Evolutionary conservation across 208 protist species (phyloP).

Genomic region (Polymyxa betae): DNA sequence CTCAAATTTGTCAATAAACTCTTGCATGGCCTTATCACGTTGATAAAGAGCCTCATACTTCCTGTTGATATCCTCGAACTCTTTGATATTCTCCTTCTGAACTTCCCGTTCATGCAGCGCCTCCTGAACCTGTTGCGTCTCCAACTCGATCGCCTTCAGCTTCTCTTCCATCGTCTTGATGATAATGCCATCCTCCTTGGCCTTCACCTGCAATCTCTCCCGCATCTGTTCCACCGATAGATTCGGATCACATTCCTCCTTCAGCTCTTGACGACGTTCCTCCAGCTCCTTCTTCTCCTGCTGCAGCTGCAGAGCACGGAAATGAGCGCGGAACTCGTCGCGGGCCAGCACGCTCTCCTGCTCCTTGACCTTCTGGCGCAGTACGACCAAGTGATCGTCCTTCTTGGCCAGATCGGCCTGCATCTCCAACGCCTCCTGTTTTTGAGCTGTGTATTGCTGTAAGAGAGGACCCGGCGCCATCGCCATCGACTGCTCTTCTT

Average conservation of each 20-base stretch:
- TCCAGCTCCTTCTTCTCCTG: constrained; percentile 21
- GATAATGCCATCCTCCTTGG: constrained; percentile 44
- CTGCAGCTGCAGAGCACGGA: not conserved
- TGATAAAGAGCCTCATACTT: constrained; percentile 55
- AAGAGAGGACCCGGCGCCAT: not conserved
- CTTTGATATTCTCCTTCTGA: constrained; percentile 53
- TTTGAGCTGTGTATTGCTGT: not conserved
- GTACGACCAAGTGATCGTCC: not conserved
- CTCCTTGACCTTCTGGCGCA: not conserved
- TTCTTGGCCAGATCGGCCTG: not conserved
- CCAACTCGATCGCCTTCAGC: not conserved
- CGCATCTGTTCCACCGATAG: constrained; percentile 25
- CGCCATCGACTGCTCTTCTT: constrained; percentile 7
- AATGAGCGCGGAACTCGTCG: constrained; percentile 15
- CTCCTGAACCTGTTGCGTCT: not conserved
- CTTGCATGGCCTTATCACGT: constrained; percentile 49
- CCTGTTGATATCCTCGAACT: constrained; percentile 45
- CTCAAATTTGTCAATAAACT: constrained; percentile 58
- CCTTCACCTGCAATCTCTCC: constrained; percentile 9
- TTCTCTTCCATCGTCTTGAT: constrained; percentile 26
- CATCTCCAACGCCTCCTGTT: not conserved
- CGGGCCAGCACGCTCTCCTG: not conserved
- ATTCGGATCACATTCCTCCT: constrained; percentile 44
- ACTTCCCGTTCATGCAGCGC: constrained; percentile 30
- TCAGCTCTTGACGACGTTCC: constrained; percentile 21